phyloP scores from a whole-genome alignment of 306 rosid genomes.

The Ceratonia siliqua region DNA sequence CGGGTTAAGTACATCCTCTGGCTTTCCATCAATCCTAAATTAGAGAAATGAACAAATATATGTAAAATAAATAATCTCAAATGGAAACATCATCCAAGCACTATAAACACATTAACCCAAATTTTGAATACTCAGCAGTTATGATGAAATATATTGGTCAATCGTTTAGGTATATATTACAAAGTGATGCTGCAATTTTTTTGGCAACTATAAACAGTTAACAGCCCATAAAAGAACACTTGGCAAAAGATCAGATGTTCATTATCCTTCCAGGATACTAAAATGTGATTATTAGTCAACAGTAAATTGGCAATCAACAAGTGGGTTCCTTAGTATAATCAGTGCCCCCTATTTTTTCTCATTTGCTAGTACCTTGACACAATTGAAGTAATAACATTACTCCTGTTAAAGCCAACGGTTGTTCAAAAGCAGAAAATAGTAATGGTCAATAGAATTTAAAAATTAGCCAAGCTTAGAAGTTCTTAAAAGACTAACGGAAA shows the following conservation, averaged over 20 bases:
- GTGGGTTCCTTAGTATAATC: not conserved
- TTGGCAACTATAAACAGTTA: not conserved
- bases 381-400: not conserved
- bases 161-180: not conserved
- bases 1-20: slow-evolving; percentile 97
- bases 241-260: not conserved
- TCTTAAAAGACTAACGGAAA: not conserved
- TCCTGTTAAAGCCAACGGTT: not conserved
- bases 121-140: slow-evolving; percentile 11
- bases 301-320: not conserved
- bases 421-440: not conserved
- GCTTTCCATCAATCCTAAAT: slow-evolving; percentile 87
- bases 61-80: slow-evolving; percentile 16
- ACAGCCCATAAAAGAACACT: too few relatives aligned
- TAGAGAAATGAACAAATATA: slow-evolving; percentile 11
- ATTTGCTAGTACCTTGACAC: not conserved
- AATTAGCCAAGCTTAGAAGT: slow-evolving; percentile 9
- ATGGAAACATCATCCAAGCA: not conserved
- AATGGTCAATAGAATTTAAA: not conserved
- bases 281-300: not conserved
- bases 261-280: not conserved
- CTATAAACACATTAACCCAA: not conserved
- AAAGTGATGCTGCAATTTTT: not conserved
- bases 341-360: not conserved
- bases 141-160: not conserved